Evolutionary conservation across 495 filamentous ascomycete genomes (phyloP).

Genomic region (Aspergillus wentii): DNA sequence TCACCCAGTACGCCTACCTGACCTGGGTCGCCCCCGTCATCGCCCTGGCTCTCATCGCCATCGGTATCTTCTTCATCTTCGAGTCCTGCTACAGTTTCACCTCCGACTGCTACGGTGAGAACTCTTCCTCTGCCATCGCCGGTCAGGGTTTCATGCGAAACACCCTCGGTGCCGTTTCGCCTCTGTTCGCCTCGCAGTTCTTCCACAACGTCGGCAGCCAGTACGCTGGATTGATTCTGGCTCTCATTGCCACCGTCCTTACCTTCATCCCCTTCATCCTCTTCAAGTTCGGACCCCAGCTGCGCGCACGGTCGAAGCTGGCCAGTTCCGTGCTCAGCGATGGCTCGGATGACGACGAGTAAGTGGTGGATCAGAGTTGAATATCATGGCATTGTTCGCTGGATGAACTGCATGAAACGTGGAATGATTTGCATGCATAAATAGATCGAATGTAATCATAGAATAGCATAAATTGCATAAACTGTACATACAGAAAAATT

Average conservation of each 20-base stretch:
- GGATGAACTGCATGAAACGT: no score
- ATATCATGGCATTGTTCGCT: no score
- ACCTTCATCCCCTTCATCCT: slow-evolving; percentile 37
- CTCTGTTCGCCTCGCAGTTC: slow-evolving; percentile 44
- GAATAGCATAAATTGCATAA: no score
- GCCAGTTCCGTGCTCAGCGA: slow-evolving; percentile 8
- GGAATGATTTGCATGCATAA: no score
- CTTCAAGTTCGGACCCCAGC: slow-evolving; percentile 36
- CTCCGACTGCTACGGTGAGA: slow-evolving; percentile 39
- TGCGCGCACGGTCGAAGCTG: slow-evolving; percentile 31
- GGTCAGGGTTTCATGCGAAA: slow-evolving; percentile 47
- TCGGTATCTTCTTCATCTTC: slow-evolving; percentile 48
- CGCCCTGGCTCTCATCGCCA: slow-evolving; percentile 35
- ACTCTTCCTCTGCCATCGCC: slow-evolving; percentile 40
- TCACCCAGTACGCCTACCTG: slow-evolving; percentile 61
- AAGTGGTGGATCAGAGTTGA: no score
- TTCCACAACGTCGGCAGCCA: slow-evolving; percentile 42
- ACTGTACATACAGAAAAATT: no score
- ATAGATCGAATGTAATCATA: no score
- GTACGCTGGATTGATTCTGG: slow-evolving; percentile 39
- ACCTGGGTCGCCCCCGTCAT: slow-evolving; percentile 63
- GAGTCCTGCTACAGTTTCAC: slow-evolving; percentile 42
- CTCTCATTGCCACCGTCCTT: slow-evolving; percentile 32
- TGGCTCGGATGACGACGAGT: no score
- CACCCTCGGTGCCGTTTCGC: slow-evolving; percentile 44